Conservation (phyloP, 495 filamentous ascomycete genomes). For the Hypoxylon rickii region DNA sequence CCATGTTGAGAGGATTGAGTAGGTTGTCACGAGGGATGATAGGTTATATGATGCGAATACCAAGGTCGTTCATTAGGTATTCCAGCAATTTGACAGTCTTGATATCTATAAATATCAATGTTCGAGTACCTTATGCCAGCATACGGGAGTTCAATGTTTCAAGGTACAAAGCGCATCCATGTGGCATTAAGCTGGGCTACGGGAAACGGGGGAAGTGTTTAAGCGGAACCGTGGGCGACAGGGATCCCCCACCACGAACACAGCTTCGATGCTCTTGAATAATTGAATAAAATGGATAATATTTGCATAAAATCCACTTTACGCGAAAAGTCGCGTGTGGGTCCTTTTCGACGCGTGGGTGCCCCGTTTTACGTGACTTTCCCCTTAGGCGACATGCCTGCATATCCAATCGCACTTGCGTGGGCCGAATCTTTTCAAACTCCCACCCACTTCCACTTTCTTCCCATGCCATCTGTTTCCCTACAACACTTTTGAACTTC, state of each 20-base stretch:
- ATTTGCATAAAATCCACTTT: slow-evolving; percentile 32
- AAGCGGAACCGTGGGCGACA: slow-evolving; percentile 29
- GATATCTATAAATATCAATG: slow-evolving; percentile 7
- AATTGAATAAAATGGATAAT: slow-evolving; percentile 5
- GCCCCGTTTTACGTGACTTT: slow-evolving; percentile 24
- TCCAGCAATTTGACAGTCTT: neutral
- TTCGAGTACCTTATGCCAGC: neutral
- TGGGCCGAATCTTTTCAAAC: slow-evolving; percentile 11
- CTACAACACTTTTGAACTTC: neutral
- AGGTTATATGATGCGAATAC: slow-evolving; percentile 5
- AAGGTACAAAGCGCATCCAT: slow-evolving; percentile 20
- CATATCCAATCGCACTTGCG: no score
- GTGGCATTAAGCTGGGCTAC: slow-evolving; percentile 28
- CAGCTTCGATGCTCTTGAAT: no score
- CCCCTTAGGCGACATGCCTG: slow-evolving; percentile 8
- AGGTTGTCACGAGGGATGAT: slow-evolving; percentile 1
- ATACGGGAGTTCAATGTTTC: slow-evolving; percentile 20
- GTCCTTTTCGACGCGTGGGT: slow-evolving; percentile 21
- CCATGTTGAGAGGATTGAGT: slow-evolving; percentile 40
- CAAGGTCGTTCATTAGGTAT: slow-evolving; percentile 3
- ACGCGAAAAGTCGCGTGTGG: slow-evolving; percentile 33
- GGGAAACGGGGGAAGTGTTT: slow-evolving; percentile 29
- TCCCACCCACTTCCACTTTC: slow-evolving; percentile 17
- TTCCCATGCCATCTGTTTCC: no score
- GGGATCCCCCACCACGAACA: no score